A percentile compares a stretch with the other conserved stretches of the same genome.
Conservation (phyloP, 495 filamentous ascomycete genomes). For the Penicillium fimorum region DNA sequence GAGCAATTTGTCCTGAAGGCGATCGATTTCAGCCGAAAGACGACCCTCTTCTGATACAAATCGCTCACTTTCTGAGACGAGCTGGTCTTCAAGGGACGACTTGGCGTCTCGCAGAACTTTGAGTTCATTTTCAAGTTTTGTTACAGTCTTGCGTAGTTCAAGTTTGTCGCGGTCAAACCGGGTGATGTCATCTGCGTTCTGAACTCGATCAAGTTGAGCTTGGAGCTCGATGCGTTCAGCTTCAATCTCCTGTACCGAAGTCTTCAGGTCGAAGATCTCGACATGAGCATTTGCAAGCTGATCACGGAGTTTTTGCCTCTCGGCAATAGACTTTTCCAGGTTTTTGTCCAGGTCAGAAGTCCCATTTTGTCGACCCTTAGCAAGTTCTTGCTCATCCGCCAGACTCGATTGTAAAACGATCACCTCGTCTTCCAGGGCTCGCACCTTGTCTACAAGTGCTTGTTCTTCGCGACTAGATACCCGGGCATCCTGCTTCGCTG, state of each 20-base stretch:
- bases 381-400: conserved; percentile 70
- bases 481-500: conserved; percentile 65
- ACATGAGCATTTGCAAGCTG: conserved; percentile 59
- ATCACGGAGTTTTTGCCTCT: conserved; percentile 63
- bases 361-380: conserved; percentile 51
- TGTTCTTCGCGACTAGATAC: conserved; percentile 63
- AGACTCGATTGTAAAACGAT: conserved; percentile 70
- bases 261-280: conserved; percentile 57
- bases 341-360: conserved; percentile 49
- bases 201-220: conserved; percentile 50
- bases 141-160: conserved; percentile 57
- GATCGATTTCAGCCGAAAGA: conserved; percentile 56
- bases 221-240: conserved; percentile 65
- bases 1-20: conserved; percentile 50
- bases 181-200: conserved; percentile 52
- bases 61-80: conserved; percentile 54
- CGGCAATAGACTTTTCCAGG: conserved; percentile 49
- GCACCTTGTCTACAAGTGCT: conserved; percentile 62
- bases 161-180: conserved; percentile 61
- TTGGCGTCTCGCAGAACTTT: conserved; percentile 59
- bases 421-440: conserved; percentile 77
- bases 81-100: conserved; percentile 52
- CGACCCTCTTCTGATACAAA: conserved; percentile 56
- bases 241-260: conserved; percentile 52
- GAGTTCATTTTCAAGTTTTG: conserved; percentile 59